Evolutionary conservation across 1,139 yeast genomes (phyloP).

Genomic region (Nakaseomyces delphensis): DNA sequence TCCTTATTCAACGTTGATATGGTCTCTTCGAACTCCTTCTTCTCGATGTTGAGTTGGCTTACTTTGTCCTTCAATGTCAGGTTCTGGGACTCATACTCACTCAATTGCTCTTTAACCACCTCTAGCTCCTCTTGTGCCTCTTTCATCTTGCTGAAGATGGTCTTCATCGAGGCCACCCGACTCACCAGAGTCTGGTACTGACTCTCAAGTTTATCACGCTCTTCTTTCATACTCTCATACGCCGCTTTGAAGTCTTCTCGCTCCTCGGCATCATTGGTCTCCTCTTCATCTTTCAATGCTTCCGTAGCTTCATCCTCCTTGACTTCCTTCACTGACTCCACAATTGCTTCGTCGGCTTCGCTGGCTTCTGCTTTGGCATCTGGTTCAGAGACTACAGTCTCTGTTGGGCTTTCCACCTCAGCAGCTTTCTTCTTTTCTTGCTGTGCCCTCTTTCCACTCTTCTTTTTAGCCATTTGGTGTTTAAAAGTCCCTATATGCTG

Average conservation of each 20-base stretch:
- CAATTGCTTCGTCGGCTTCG: constrained; percentile 1
- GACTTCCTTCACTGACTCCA: background rate
- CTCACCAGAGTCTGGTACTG: constrained; percentile 70
- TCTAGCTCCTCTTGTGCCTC: constrained; percentile 66
- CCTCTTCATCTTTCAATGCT: constrained; percentile 8
- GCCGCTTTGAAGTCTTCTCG: constrained; percentile 16
- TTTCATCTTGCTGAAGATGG: constrained; percentile 66
- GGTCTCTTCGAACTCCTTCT: constrained; percentile 30
- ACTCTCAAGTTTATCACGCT: constrained; percentile 57
- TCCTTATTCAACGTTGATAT: constrained; percentile 43
- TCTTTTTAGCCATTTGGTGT: constrained; percentile 32
- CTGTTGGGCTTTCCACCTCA: too few relatives aligned
- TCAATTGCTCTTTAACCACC: constrained; percentile 40
- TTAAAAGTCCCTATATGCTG: too few relatives aligned
- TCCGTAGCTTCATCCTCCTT: constrained; percentile 21
- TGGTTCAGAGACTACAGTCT: too few relatives aligned
- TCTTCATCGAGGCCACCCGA: constrained; percentile 71
- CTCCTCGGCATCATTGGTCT: background rate
- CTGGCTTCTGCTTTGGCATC: background rate
- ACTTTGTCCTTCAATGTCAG: constrained; percentile 30
- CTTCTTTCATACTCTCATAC: constrained; percentile 39
- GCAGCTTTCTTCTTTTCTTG: constrained; percentile 14
- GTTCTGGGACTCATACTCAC: constrained; percentile 34
- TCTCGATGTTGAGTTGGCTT: constrained; percentile 26
- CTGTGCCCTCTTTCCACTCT: constrained; percentile 19